Evolutionary conservation across 2,329 filamentous ascomycete species (phyloP), one percentile per base, ranked within the genome.

Genomic region (Fusarium anthophilum): DNA sequence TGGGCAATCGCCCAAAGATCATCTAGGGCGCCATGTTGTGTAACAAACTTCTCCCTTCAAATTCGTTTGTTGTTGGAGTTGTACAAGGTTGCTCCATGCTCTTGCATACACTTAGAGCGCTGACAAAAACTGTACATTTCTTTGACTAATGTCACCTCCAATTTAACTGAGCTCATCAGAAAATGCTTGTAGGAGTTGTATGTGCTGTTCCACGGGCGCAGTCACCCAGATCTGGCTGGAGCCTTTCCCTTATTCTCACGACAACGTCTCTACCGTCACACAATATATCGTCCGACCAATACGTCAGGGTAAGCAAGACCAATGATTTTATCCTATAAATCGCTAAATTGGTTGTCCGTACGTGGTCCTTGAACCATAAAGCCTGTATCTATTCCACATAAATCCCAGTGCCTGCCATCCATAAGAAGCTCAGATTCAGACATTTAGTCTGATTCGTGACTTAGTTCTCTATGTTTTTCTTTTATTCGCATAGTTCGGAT

Each of bases 1-100:
- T 47, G 32, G 58, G 37, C 65, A 73, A 73, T 56, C 70, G 43
- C 32, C 32, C 47, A 38, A 35, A 48, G 60, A 51, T 50, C 67
- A 45, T 32, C 39, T 47, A 35, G 14, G 43, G 24, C 24, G 35
- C 15, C 55, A 35, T 58, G 60, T 20, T 32, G 60, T 73, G 43
- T 32, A 24, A 66, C 43, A 28, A 28, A 11, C 30, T 20, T 43
- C 47, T 47, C 26, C n/a, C 35, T 39, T 44, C n/a, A 47, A 57
- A 37, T 18, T 30, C 17, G 32, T 45, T 66, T 50, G 50, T 37
- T 63, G 38, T 37, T 30, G 30, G 50, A 35, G 45, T 58, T 9
- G n/a, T 30, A 43, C 64, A 55, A 32, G 38, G 30, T 43, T 54
- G 24, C 37, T 45, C 38, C 18, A 41, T 32, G 17, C 44, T 66